A percentile compares a stretch with the other conserved stretches of the same genome.
phyloP scores from a whole-genome alignment of 768 basidiomycete species.

The Hericium rajendrae region DNA sequence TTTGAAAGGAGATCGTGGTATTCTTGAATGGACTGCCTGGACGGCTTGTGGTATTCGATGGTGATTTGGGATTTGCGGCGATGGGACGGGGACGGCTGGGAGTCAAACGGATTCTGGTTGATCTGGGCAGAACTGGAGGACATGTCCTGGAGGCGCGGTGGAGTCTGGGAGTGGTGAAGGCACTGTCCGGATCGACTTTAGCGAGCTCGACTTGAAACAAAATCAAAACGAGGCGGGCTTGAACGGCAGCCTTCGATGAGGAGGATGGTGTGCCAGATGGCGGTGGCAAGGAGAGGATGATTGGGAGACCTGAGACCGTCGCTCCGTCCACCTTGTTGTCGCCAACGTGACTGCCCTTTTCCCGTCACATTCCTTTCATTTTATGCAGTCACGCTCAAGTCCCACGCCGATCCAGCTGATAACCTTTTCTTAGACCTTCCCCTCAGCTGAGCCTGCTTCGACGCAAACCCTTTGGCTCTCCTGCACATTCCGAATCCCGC shows the following conservation, averaged over 20 bases:
- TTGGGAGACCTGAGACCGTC: too few species aligned
- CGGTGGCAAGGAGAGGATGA: too few species aligned
- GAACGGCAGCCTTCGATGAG: too few species aligned
- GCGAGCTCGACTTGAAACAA: too few species aligned
- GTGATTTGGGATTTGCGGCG: conserved; percentile 25
- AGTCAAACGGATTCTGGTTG: conserved; percentile 13
- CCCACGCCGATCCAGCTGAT: conserved; percentile 2
- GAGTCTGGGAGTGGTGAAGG: neutral
- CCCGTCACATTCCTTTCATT: neutral
- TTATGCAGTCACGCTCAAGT: neutral
- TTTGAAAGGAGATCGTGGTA: conserved; percentile 65
- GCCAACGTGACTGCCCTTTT: neutral
- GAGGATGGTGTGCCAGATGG: too few species aligned
- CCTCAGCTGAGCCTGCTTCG: too few species aligned
- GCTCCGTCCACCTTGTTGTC: too few species aligned
- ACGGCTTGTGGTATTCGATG: conserved; percentile 69
- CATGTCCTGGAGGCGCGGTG: conserved; percentile 4
- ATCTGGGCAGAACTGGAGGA: conserved; percentile 9
- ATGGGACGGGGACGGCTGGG: conserved; percentile 6
- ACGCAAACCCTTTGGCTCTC: neutral
- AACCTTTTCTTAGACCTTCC: neutral
- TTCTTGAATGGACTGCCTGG: conserved; percentile 67
- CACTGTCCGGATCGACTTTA: neutral
- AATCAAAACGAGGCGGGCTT: neutral
- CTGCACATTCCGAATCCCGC: neutral